Base-by-base conservation (phyloP, 176 grass and related monocot species). In the Oryza brachyantha region DNA sequence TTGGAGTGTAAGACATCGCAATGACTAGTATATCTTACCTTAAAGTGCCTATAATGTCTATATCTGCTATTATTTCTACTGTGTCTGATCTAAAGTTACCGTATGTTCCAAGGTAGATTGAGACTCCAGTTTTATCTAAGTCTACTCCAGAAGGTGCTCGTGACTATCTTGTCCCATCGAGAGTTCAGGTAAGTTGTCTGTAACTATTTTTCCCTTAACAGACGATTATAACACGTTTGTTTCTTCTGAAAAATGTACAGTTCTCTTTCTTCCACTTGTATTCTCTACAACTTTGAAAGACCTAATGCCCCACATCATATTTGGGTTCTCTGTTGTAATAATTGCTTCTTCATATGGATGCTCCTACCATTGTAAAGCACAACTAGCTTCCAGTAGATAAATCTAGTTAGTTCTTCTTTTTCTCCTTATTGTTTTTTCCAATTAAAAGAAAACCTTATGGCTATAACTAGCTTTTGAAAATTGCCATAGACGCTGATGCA, bases 121-220 rank as follows among this genome's bases (percentile, higher is more conserved):
- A 99, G 96, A 99, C 96, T 92, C 96, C 96, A 89, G 91, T 95
- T 86, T 87, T 99, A 78, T 99, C 96, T 73, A 91, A 87, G 69
- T 99, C 96, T 38, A 99, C 96, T 77, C 96, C 96, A 66, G 96
- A 95, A 91, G 96, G 96, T 74, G 92, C 96, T 41, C 85, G 96
- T 3, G 92, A 99, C 52, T 99, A 99, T 95, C 96, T 99, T 79
- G 96, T 95, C 74, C 96, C 96, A 79, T 95, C 96, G n/a, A 84
- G 92, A 91, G 92, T 99, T 91, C 96, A 99, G 96, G 96, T 99
- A 71, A 87, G 57, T 67, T 65, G 91, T 24, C 55, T 74, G 17
- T 55, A 5, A 19, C 66, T 73, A 79, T 75, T 31, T 45, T 19
- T 43, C 52, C 22, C 6, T 71, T 64, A n/a, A 24, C 8, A 21